Percentiles rank a stretch among this genome's conserved stretches.
Evolutionary conservation across 2,329 filamentous ascomycete species (phyloP).

Genomic region (Fusarium fracticaudum): DNA sequence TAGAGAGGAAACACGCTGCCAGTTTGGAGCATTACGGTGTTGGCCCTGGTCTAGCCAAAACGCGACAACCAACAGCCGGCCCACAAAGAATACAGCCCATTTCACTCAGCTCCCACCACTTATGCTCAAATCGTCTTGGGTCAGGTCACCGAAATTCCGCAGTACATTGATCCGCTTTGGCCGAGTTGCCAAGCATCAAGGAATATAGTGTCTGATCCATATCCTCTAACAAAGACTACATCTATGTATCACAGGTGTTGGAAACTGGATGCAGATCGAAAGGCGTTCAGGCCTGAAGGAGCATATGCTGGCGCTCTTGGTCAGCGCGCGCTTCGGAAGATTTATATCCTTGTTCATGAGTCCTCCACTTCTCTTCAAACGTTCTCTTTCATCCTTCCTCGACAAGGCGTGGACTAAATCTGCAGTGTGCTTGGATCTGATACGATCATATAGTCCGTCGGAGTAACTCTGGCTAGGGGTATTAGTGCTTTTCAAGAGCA

Average conservation of each 20-base stretch:
- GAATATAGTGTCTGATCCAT: not conserved
- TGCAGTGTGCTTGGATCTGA: not conserved
- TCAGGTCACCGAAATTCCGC: not conserved
- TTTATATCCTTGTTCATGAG: slow-evolving; percentile 12
- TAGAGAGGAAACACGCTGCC: slow-evolving; percentile 30
- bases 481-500: not conserved
- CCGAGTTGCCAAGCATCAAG: not conserved
- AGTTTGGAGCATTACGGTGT: slow-evolving; percentile 23
- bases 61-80: slow-evolving; percentile 29
- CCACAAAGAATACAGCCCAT: slow-evolving; percentile 20
- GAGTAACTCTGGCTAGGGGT: not conserved
- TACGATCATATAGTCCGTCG: not conserved
- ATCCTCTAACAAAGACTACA: not conserved
- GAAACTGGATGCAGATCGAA: not conserved
- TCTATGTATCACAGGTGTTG: not conserved
- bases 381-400: not conserved
- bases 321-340: slow-evolving; percentile 12
- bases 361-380: slow-evolving; percentile 18
- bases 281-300: not conserved
- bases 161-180: not conserved
- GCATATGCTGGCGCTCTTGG: not conserved
- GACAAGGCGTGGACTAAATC: not conserved
- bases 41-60: slow-evolving; percentile 19
- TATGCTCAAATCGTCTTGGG: not conserved
- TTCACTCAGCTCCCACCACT: slow-evolving; percentile 3